Base-by-base conservation (phyloP, 257 asterid genomes). In the Ligustrum vulgare region DNA sequence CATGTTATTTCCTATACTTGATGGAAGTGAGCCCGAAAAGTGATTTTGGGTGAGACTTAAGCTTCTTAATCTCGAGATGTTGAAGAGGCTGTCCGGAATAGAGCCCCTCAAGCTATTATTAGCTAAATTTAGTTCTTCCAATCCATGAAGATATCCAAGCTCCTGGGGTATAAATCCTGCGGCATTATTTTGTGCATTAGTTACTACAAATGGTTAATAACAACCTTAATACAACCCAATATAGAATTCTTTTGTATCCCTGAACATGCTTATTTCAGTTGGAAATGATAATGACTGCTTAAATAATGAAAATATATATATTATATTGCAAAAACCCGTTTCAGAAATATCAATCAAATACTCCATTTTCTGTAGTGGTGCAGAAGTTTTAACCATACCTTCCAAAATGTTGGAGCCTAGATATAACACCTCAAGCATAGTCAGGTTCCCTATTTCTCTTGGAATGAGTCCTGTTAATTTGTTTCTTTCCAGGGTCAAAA, bases 101-200 rank as follows among this genome's bases (percentile, higher is more conserved):
- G 62, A 34, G 45, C 80, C 80, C 5, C 23, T 47, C 15, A 75
- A 31, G 47, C 12, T 20, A 45, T 62, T 74, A 2, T 0, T 5
- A 1, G 7, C 3, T 62, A 64, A 8, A 22, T 0, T 12, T 3
- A 79, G 3, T 5, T 33, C 28, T 34, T 34, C 16, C 49, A 79
- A 16, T 41, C 56, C 56, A n/a, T 25, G 0, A 1, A 79, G 62
- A 6, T 47, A 63, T 4, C 77, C 77, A 20, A 80, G 7, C 45
- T 75, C 83, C 47, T 12, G 12, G 4, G 83, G 83, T 31, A 80
- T 64, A 67, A 51, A 65, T 15, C 33, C 72, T 58, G 65, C 33
- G 3, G 11, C 16, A 20, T 4, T 31, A 1, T 60, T 32, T 23
- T 13, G 20, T 51, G 9, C 8, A 18, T 49, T 20, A 73, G 35